Base-by-base conservation (phyloP, 768 basidiomycete genomes). In the Filobasidium wieringae region DNA sequence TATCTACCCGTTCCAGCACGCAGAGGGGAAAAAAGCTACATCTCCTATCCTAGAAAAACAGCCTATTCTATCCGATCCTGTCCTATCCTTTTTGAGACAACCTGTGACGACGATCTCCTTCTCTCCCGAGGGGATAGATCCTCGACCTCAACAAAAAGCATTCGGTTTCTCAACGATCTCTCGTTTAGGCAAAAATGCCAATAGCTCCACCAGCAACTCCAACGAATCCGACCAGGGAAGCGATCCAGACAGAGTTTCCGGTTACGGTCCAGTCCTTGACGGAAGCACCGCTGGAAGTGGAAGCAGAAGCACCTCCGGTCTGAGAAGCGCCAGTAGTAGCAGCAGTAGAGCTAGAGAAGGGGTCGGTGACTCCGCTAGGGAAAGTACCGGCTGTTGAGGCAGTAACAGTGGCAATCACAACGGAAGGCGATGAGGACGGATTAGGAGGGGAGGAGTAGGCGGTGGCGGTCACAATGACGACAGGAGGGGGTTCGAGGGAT, bases 251-350 rank as follows among this genome's bases (percentile, higher is more conserved):
- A 14, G 43, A 24, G 22, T 24, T 7, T 5, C 19, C 43, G 14
- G 22, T 22, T 11, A 47, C 11, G n/a, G 17, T 4, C 43, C 43
- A 47, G n/a, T 19, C 14, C 24, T 24, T 19, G 14, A 11, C 43
- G 29, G 59, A 43, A 12, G 62, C 53, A 31, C 64, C 59, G 39
- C 51, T 58, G 17, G 58, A 51, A n/a, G 37, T 58, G 24, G 57
- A 49, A 15, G 50, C 60, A 34, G 50, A 36, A 49, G 41, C 62
- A 31, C 59, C 30, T 22, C 49, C 31, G 24, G 53, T 32, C 34
- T 41, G 51, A 22, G 57, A 53, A 17, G 52, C 32, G 45, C 15
- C 29, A n/a, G 6, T 32, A 41, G 52, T 47, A 55, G 24, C 51
- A 27, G 32, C 34, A 14, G 14, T 31, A 17, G 8, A 14, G 19